Evolutionary conservation across 2,329 filamentous ascomycete genomes (phyloP).

Genomic region (Tolypocladium inflatum): DNA sequence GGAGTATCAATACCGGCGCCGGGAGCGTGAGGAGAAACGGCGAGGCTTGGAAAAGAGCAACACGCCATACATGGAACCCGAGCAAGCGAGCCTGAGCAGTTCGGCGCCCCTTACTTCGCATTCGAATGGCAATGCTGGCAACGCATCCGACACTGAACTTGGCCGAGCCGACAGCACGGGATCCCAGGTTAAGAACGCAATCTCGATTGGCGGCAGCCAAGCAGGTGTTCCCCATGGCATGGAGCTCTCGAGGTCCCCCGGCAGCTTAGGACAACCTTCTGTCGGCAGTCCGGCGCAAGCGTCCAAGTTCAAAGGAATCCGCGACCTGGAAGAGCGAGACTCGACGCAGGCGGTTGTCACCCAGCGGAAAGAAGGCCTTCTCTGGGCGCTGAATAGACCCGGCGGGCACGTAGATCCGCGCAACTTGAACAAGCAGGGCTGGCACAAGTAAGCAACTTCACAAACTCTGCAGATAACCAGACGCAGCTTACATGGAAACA

Average conservation of each 20-base stretch:
- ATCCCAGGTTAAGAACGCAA: slow-evolving; percentile 51
- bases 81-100: slow-evolving; percentile 38
- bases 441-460: slow-evolving; percentile 74
- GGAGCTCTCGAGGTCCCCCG: slow-evolving; percentile 49
- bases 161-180: slow-evolving; percentile 66
- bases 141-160: slow-evolving; percentile 58
- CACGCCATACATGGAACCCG: slow-evolving; percentile 60
- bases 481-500: slow-evolving; percentile 22
- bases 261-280: slow-evolving; percentile 35
- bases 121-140: slow-evolving; percentile 35
- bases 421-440: slow-evolving; percentile 91
- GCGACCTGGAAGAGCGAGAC: slow-evolving; percentile 82
- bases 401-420: slow-evolving; percentile 93
- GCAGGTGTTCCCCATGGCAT: slow-evolving; percentile 17
- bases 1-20: slow-evolving; percentile 88
- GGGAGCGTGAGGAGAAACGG: slow-evolving; percentile 93
- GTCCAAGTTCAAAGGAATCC: slow-evolving; percentile 77
- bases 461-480: too few species aligned
- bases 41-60: slow-evolving; percentile 83
- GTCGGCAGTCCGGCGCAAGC: slow-evolving; percentile 41
- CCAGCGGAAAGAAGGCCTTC: slow-evolving; percentile 82
- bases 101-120: slow-evolving; percentile 18
- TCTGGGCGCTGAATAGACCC: slow-evolving; percentile 90
- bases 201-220: slow-evolving; percentile 32
- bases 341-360: slow-evolving; percentile 38